Percentiles rank a stretch among this genome's conserved stretches.
Conservation (phyloP, 495 filamentous ascomycete species). For the Mycothermus thermophilus region DNA sequence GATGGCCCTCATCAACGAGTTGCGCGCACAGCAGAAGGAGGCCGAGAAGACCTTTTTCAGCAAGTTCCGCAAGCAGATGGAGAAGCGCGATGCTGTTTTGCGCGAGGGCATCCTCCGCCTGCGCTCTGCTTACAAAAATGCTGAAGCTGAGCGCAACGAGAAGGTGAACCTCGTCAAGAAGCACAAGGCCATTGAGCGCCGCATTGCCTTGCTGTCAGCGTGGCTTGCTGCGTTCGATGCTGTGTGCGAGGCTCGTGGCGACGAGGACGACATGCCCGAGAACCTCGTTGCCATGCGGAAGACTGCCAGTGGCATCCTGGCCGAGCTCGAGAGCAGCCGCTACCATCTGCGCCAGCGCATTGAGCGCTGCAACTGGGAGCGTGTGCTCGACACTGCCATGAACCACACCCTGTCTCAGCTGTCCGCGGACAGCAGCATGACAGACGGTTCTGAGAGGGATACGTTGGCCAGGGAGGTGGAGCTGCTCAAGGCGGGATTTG, state of each 20-base stretch:
- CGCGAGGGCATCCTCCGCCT: conserved; percentile 72
- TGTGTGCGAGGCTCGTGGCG: conserved; percentile 56
- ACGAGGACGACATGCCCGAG: conserved; percentile 47
- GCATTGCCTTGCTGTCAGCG: conserved; percentile 67
- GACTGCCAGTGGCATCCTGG: conserved; percentile 70
- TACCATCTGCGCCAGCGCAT: conserved; percentile 80
- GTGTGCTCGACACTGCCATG: conserved; percentile 70
- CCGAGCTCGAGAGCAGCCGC: conserved; percentile 77
- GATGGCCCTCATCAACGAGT: conserved; percentile 80
- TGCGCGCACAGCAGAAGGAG: conserved; percentile 84
- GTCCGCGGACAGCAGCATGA: conserved; percentile 51
- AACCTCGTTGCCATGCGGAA: conserved; percentile 67
- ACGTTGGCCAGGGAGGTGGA: conserved; percentile 71
- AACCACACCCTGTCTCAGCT: conserved; percentile 73
- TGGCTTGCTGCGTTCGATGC: conserved; percentile 91
- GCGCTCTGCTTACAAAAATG: conserved; percentile 71
- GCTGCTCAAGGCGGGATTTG: conserved; percentile 66
- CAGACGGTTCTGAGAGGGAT: conserved; percentile 55
- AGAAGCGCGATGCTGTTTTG: conserved; percentile 67
- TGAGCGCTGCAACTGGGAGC: conserved; percentile 70
- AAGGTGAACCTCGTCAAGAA: conserved; percentile 69
- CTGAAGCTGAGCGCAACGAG: conserved; percentile 63
- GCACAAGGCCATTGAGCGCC: conserved; percentile 65
- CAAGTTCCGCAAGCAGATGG: conserved; percentile 78
- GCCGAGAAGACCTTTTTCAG: conserved; percentile 72